Conservation (phyloP, 139 green algal species). For the Chlorella sp. region DNA sequence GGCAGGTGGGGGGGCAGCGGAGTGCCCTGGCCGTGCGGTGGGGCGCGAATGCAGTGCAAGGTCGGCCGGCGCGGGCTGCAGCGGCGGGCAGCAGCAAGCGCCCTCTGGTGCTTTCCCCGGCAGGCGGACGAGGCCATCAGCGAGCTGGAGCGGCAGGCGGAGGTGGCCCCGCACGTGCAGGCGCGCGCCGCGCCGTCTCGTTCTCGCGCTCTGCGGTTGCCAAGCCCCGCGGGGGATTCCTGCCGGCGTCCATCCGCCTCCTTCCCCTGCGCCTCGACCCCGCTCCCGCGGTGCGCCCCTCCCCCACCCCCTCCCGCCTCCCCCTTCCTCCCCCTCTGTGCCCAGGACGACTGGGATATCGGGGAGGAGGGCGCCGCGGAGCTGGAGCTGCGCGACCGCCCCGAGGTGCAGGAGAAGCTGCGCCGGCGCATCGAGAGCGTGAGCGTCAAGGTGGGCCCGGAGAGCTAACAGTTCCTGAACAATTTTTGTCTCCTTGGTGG, state of each 20-base stretch:
- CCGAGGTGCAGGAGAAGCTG: slow-evolving; percentile 75
- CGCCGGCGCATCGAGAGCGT: slow-evolving; percentile 15
- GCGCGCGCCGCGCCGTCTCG: no score
- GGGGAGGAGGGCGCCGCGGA: slow-evolving; percentile 42
- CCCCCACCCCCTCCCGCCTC: no score
- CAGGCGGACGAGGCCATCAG: slow-evolving; percentile 61
- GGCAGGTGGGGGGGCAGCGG: slow-evolving; percentile 31
- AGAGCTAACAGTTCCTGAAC: no score
- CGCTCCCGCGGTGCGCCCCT: no score
- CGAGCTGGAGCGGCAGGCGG: slow-evolving; percentile 40
- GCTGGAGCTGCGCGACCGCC: slow-evolving; percentile 25
- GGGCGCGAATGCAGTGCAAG: neutral
- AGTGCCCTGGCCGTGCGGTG: neutral
- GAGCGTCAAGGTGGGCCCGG: slow-evolving; percentile 34
- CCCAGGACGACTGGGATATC: slow-evolving; percentile 89
- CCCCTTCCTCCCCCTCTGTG: no score
- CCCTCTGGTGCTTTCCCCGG: neutral
- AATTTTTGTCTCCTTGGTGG: no score
- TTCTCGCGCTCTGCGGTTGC: no score
- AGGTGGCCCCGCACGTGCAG: slow-evolving; percentile 77
- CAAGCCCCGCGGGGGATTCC: no score
- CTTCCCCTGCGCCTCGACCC: no score
- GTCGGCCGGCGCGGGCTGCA: no score
- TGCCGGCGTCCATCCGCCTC: no score
- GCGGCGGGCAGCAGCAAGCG: no score